Percentiles rank a stretch among this genome's conserved stretches.
phyloP scores from a whole-genome alignment of 2,329 filamentous ascomycete species.

The Ophiocordyceps polyrhachis-furcata region DNA sequence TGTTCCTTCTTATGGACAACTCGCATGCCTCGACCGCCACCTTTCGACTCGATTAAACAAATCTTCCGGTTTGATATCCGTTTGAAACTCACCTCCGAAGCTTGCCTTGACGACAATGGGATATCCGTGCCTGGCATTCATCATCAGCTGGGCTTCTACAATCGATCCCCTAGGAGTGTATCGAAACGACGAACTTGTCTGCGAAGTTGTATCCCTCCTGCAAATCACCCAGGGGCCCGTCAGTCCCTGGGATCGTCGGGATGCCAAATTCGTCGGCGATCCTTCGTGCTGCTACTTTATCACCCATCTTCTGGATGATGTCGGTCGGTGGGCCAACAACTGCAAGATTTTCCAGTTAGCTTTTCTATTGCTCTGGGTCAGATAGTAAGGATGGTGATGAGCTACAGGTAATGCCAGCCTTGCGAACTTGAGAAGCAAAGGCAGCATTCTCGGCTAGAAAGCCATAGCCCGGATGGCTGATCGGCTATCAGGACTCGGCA shows the following conservation, averaged over 20 bases:
- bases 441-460: conserved; percentile 17
- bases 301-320: conserved; percentile 34
- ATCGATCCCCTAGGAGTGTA: not conserved
- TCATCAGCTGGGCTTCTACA: not conserved
- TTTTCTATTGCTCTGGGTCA: not conserved
- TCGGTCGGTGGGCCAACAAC: conserved; percentile 35
- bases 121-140: conserved; percentile 7
- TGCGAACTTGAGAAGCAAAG: conserved; percentile 32
- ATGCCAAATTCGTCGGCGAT: not conserved
- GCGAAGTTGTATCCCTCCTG: not conserved
- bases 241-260: not conserved
- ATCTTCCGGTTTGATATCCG: not conserved
- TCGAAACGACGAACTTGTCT: not conserved
- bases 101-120: conserved; percentile 23
- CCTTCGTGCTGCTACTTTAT: conserved; percentile 8
- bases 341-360: not conserved
- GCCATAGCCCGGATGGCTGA: conserved; percentile 5
- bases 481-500: not conserved
- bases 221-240: not conserved
- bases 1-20: conserved; percentile 1
- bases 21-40: conserved; percentile 22
- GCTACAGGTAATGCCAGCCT: conserved; percentile 29
- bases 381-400: not conserved
- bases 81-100: conserved; percentile 2
- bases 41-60: conserved; percentile 12